These are phyloP conservation scores for Skeletonema marinoi DNA, from an alignment of 108 stramenopile species.

Conservation along the genomic window DNA sequence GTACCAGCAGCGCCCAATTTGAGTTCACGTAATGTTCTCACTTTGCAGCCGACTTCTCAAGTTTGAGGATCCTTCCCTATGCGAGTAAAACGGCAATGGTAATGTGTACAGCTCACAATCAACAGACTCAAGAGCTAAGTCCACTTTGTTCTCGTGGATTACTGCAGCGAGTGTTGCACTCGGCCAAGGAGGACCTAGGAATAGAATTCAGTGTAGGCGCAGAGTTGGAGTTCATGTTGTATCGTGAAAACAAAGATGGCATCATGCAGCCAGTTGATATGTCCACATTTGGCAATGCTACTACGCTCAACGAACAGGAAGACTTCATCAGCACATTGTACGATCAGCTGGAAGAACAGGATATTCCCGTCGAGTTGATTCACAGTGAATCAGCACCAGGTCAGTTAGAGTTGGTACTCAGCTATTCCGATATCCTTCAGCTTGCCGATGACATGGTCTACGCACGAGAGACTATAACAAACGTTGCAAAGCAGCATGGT, in stretches of 20 bases:
- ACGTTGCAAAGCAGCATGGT: slow-evolving; percentile 56
- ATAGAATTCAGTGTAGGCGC: slow-evolving; percentile 72
- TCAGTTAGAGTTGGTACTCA: slow-evolving; percentile 79
- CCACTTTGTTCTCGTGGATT: slow-evolving; percentile 67
- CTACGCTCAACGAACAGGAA: slow-evolving; percentile 76
- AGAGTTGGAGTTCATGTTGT: slow-evolving; percentile 74
- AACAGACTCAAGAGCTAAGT: slow-evolving; percentile 45
- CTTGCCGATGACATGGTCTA: slow-evolving; percentile 72
- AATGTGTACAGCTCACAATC: slow-evolving; percentile 65
- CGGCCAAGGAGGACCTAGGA: slow-evolving; percentile 46
- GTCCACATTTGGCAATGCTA: slow-evolving; percentile 64
- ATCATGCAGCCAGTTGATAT: slow-evolving; percentile 51
- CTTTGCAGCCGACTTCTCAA: slow-evolving; percentile 64
- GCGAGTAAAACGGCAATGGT: slow-evolving; percentile 69
- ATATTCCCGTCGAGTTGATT: slow-evolving; percentile 68
- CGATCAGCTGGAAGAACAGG: slow-evolving; percentile 65
- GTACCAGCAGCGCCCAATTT: slow-evolving; percentile 17
- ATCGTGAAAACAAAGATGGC: slow-evolving; percentile 34
- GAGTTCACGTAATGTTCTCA: slow-evolving; percentile 55
- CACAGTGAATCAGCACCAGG: slow-evolving; percentile 79
- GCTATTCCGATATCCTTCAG: slow-evolving; percentile 54
- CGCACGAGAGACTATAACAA: slow-evolving; percentile 71
- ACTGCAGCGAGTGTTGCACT: slow-evolving; percentile 52
- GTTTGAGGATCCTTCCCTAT: slow-evolving; percentile 74
- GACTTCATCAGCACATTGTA: slow-evolving; percentile 64